phyloP scores from a whole-genome alignment of 805 yeast genomes.

The Priceomyces castillae region DNA sequence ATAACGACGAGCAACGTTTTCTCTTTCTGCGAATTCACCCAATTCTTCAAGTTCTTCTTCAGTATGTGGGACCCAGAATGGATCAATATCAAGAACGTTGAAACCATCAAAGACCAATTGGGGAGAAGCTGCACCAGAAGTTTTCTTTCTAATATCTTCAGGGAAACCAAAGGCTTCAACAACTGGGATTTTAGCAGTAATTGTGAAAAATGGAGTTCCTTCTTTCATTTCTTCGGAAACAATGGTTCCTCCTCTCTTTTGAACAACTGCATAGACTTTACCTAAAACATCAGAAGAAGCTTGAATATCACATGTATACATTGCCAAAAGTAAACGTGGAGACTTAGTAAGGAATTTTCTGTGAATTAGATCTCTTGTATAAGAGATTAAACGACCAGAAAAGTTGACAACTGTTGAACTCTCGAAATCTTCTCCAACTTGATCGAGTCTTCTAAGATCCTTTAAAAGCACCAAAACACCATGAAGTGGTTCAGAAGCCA shows the following conservation, averaged over 20 bases:
- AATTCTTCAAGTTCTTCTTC: conserved; percentile 92
- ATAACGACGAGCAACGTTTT: conserved; percentile 83
- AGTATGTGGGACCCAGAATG: conserved; percentile 98
- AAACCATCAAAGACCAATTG: conserved; percentile 89
- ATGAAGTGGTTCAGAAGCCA: conserved; percentile 82
- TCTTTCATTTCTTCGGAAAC: conserved; percentile 94
- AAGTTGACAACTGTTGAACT: conserved; percentile 42
- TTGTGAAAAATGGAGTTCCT: conserved; percentile 94
- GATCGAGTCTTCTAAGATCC: conserved; percentile 17
- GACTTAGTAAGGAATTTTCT: conserved; percentile 73
- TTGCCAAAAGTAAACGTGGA: conserved; percentile 87
- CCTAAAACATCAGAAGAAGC: conserved; percentile 94
- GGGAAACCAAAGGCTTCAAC: conserved; percentile 96
- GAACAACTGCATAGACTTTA: conserved; percentile 91
- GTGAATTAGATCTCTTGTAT: conserved; percentile 71
- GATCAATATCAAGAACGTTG: conserved; percentile 85
- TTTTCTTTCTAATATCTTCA: conserved; percentile 87
- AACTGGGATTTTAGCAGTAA: conserved; percentile 84
- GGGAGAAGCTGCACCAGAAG: conserved; percentile 97
- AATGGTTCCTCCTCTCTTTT: conserved; percentile 80
- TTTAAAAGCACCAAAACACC: conserved; percentile 61
- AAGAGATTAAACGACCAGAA: conserved; percentile 71
- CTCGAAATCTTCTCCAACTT: conserved; percentile 20
- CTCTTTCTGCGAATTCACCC: conserved; percentile 91
- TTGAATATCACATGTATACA: conserved; percentile 92